Base-by-base conservation (phyloP, 2,329 filamentous ascomycete species). In the Botrytis byssoidea region DNA sequence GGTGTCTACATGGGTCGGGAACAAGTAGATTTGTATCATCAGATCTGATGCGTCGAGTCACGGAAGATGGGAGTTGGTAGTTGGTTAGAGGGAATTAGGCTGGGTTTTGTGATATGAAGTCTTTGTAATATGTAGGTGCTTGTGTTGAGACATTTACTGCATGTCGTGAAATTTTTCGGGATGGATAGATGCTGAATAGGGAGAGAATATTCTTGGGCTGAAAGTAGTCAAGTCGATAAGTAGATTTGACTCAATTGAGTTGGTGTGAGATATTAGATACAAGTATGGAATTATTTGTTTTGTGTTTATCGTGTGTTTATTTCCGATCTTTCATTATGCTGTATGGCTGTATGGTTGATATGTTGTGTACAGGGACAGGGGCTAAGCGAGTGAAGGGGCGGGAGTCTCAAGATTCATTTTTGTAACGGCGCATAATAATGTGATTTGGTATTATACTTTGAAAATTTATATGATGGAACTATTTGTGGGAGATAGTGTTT, bases 381-480 rank as follows among this genome's bases (percentile, higher is more conserved):
- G 35, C 12, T 61, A 61, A 61, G 59, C 59, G 59, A 61, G 59
- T 61, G 20, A 61, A 61, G 35, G 59, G 32, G 59, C 7, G 9
- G 32, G 16, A 35, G 7, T 18, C 55, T n/a, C 32, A 4, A 20
- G 18, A 20, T 18, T 59, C 2, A 35, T 18, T 6, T 32, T 60
- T 35, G 32, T 10, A 4, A 60, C 20, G 2, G 57, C 9, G 9
- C 25, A 25, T 35, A 4, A 37, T 37, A 3, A 37, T 25, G 5
- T 1, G 1, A 0, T 25, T 25, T 7, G 18, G 16, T n/a, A n/a
- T 0, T 55, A 4, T n/a, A n/a, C 0, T 55, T 55, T 55, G 48
- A 55, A 51, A 4, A 2, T 25, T 51, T 5, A 14, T 0, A n/a
- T 16, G 25, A n/a, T 14, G 22, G 1, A 4, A 10, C 14, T 3